These are phyloP conservation scores for Zea luxurians DNA, from an alignment of 176 grass and related monocot species.

Conservation along the genomic window DNA sequence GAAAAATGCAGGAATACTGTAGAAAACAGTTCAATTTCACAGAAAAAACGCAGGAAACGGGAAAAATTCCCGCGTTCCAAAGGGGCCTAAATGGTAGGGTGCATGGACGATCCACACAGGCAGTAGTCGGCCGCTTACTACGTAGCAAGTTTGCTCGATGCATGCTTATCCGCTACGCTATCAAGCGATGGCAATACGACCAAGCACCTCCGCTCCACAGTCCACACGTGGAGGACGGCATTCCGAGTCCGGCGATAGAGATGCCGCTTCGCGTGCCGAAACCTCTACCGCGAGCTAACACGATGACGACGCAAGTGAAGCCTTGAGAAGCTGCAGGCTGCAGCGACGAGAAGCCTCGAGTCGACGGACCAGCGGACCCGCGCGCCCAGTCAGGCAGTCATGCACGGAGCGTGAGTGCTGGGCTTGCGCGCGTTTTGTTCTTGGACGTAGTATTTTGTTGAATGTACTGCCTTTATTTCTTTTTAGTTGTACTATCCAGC, in stretches of 20 bases:
- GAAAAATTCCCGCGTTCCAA: no score
- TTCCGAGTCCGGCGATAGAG: background rate
- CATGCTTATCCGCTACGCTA: background rate
- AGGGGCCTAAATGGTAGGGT: no score
- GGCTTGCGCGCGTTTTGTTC: no score
- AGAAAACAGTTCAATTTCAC: no score
- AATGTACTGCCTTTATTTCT: no score
- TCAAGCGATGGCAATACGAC: background rate
- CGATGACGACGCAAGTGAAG: background rate
- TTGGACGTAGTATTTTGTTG: no score
- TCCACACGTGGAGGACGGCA: background rate
- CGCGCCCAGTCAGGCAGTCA: background rate
- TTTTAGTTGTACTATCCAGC: no score
- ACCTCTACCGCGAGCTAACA: constrained; percentile 1
- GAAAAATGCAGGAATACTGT: no score
- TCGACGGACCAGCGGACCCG: background rate
- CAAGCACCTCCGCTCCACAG: background rate
- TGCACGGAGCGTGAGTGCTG: background rate
- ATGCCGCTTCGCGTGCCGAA: background rate
- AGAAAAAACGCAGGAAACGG: no score
- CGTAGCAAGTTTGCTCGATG: background rate
- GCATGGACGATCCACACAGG: no score
- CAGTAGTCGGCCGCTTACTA: no score
- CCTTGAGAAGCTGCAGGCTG: background rate
- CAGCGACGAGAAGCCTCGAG: background rate